Base-by-base conservation (phyloP, 2,329 filamentous ascomycete genomes). In the Exophiala sideris region DNA sequence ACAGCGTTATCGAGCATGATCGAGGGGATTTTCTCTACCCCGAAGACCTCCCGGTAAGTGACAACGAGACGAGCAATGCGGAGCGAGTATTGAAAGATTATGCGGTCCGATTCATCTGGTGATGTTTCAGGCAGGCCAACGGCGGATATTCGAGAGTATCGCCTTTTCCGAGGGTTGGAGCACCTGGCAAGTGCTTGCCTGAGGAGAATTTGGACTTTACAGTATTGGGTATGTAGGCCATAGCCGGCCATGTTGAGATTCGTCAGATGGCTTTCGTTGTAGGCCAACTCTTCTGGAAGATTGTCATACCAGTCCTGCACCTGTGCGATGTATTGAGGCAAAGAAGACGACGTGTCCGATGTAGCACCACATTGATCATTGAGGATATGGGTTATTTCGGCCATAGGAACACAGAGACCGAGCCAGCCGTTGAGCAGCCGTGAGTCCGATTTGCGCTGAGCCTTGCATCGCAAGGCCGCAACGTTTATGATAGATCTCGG, bases 1-100 rank as follows among this genome's bases (percentile, higher is more conserved):
- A 50, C 32, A 12, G 48, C 48, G 38, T 50, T 50, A 38, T 50
- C 48, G 3, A 50, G 39, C 48, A 50, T 50, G 14, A 50, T 50
- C 36, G 48, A 50, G 10, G 48, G 48, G 36, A 50, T 50, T 34
- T 50, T 50, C 14, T 50, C 48, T 12, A 50, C 48, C 14, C 48
- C 48, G 33, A 50, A 50, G n/a, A 41, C 48, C 29, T 42, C 36
- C n/a, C 36, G 36, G 20, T 50, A 50, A 9, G 48, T 50, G 35
- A 50, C 48, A 10, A 50, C 48, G 5, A 50, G 48, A n/a, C 48
- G 48, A 0, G 48, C 38, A 35, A 48, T 48, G 16, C 45, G 45
- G 11, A 48, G 45, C 33, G 45, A 36, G 10, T 11, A 16, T 5
- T 39, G 45, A 20, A 36, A 38, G 33, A 48, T 48, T 9, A 16